Base-by-base conservation (phyloP, 2,329 filamentous ascomycete genomes). In the Magnaporthiopsis incrustans region DNA sequence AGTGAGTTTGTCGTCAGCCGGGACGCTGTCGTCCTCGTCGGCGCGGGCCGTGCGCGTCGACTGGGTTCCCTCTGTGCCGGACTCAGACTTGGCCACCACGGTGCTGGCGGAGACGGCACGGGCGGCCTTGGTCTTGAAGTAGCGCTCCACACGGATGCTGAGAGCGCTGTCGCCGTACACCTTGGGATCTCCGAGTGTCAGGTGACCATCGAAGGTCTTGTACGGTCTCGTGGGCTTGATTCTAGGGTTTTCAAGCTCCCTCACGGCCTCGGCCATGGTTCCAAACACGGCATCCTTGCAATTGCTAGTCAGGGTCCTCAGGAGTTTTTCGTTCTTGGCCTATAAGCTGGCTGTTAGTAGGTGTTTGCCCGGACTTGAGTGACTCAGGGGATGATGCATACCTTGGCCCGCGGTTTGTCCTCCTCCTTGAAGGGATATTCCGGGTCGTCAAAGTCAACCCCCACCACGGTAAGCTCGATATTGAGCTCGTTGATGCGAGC, bases 361-460 rank as follows among this genome's bases (percentile, higher is more conserved):
- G 57, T 27, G 11, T 50, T 53, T 4, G 4, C n/a, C 62, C 73
- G 73, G 38, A 72, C 1, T 22, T 53, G 22, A 53, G 3, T 11
- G 7, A 18, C 38, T 33, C 25, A 22, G 38, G 18, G 50, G 6
- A 44, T 38, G 27, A 18, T 11, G 62, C 63, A 57, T 71, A 89
- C 87, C 81, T 98, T 98, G 62, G 75, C 73, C 0, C 74, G 68
- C 25, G 88, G 78, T 73, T 99, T 99, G 68, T 90, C 85, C 74
- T 97, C 92, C 77, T 98, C 94, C 74, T 96, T 96, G 73, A 91
- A 90, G 57, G 93, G 93, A 72, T 89, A 97, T 2, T 96, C 92
- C 1, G 85, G 73, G 73, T 97, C 92, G 72, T 99, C 92, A 75
- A 99, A 98, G 73, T 99, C 95, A 25, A 96, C 85, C 18, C 95